These are phyloP conservation scores for Leccinum variabile DNA, from an alignment of 1,284 basidiomycete species.

Conservation along the genomic window DNA sequence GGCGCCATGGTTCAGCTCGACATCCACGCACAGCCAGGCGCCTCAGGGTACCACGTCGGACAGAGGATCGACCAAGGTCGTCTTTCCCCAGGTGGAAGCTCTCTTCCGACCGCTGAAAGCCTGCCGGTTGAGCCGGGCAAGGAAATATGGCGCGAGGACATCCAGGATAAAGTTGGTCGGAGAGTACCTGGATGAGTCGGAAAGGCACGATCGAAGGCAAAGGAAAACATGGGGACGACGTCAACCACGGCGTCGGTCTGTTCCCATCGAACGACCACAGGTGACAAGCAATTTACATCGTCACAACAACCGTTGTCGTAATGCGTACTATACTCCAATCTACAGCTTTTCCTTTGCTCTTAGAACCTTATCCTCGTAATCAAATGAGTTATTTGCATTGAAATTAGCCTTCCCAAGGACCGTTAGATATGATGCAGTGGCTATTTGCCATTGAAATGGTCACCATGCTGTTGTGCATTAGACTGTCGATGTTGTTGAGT, in stretches of 20 bases:
- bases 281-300: too few relatives aligned
- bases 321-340: too few relatives aligned
- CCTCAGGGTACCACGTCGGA: slow-evolving; percentile 41
- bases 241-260: slow-evolving; percentile 28
- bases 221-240: slow-evolving; percentile 8
- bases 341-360: too few relatives aligned
- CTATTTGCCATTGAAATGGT: too few relatives aligned
- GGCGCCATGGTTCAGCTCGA: slow-evolving; percentile 46
- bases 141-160: slow-evolving; percentile 27
- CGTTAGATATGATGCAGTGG: too few relatives aligned
- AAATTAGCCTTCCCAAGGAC: too few relatives aligned
- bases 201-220: slow-evolving; percentile 10
- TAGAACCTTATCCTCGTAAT: too few relatives aligned
- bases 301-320: too few relatives aligned
- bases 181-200: slow-evolving; percentile 21
- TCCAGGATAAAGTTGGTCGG: slow-evolving; percentile 5
- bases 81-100: slow-evolving; percentile 33
- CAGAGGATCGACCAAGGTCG: slow-evolving; percentile 37
- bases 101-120: slow-evolving; percentile 11
- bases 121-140: slow-evolving; percentile 17
- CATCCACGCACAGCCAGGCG: slow-evolving; percentile 31
- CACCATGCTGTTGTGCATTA: too few relatives aligned
- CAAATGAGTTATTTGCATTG: too few relatives aligned
- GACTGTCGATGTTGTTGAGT: too few relatives aligned
- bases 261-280: slow-evolving; percentile 10